Base-by-base conservation (phyloP, 1,139 yeast genomes). In the Debaryomyces coudertii region DNA sequence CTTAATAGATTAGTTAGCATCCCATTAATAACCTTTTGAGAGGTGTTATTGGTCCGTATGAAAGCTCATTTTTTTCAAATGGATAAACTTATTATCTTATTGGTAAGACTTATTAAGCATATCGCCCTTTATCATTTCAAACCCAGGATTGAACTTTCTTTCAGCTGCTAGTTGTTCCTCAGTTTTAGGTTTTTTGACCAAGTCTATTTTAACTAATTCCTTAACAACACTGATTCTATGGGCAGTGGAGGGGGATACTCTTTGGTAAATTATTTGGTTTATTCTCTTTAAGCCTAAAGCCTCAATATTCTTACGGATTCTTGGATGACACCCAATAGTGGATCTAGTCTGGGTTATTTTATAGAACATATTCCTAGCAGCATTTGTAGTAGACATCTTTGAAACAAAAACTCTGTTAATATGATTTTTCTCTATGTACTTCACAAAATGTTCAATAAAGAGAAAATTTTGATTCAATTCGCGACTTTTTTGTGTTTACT, bases 171-270 rank as follows among this genome's bases (percentile, higher is more conserved):
- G 72, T 56, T 85, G 73, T n/a, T 66, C 63, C 42, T 71, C 76
- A 1, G 81, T 65, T 56, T 80, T 66, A 22, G 65, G 67, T 31
- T 74, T 68, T 39, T 83, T 83, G 7, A 87, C 85, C 36, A 90
- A 72, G 56, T 90, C 95, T 25, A 93, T 95, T 47, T 80, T 80
- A n/a, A 93, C 93, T 47, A 93, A 73, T 65, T 93, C 98, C 66
- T 93, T 93, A 46, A 93, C 89, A 49, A 80, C 76, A 42, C 90
- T 82, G 49, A 93, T 77, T 71, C 86, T 85, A 62, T 96, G 96
- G 5, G 98, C 97, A 47, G 87, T 80, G 33, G 86, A 79, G 16
- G 95, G 90, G 20, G 86, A 77, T 8, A 89, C 90, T 42, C 72
- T 71, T 57, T 85, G 90, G 68, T 86, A 92, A 5, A 83, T 85